Evolutionary conservation across 768 basidiomycete species (phyloP).

Genomic region (Rhizopogon sp.): DNA sequence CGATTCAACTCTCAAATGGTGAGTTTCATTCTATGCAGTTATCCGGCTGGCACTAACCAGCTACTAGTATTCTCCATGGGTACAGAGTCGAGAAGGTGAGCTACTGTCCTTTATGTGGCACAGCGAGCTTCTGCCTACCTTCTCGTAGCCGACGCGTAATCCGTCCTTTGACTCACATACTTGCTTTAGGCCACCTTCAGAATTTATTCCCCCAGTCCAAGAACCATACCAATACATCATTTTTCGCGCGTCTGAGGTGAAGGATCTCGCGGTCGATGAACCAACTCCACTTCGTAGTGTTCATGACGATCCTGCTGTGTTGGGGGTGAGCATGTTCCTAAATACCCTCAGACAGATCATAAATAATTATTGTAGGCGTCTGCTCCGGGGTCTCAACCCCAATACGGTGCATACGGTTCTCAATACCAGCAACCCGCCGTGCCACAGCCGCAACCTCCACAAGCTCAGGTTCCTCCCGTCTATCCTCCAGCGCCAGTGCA

Average conservation of each 20-base stretch:
- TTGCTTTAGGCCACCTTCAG: slow-evolving; percentile 51
- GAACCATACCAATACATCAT: slow-evolving; percentile 88
- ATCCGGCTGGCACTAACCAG: not conserved
- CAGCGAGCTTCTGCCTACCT: not conserved
- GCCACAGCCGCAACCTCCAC: slow-evolving; percentile 23
- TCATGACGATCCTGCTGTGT: slow-evolving; percentile 80
- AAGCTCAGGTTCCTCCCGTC: slow-evolving; percentile 21
- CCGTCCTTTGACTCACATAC: slow-evolving; percentile 19
- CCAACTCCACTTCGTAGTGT: slow-evolving; percentile 54
- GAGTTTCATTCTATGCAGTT: slow-evolving; percentile 5
- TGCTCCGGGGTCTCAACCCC: slow-evolving; percentile 34
- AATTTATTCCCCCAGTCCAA: slow-evolving; percentile 80
- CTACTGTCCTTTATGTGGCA: slow-evolving; percentile 4
- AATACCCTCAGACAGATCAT: not conserved
- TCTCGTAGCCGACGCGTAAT: not conserved
- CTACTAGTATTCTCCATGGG: slow-evolving; percentile 77
- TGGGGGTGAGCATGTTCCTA: slow-evolving; percentile 54
- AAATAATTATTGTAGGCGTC: slow-evolving; percentile 35
- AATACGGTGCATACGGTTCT: slow-evolving; percentile 23
- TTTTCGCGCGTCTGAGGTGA: slow-evolving; percentile 86
- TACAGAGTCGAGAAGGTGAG: slow-evolving; percentile 78
- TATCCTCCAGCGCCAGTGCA: slow-evolving; percentile 19
- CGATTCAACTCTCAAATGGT: slow-evolving; percentile 89
- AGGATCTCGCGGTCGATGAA: slow-evolving; percentile 84
- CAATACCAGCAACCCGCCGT: slow-evolving; percentile 27